Evolutionary conservation across 108 stramenopile species (phyloP), one percentile per base, ranked within the genome.

Genomic region (Cyclotella baltica): DNA sequence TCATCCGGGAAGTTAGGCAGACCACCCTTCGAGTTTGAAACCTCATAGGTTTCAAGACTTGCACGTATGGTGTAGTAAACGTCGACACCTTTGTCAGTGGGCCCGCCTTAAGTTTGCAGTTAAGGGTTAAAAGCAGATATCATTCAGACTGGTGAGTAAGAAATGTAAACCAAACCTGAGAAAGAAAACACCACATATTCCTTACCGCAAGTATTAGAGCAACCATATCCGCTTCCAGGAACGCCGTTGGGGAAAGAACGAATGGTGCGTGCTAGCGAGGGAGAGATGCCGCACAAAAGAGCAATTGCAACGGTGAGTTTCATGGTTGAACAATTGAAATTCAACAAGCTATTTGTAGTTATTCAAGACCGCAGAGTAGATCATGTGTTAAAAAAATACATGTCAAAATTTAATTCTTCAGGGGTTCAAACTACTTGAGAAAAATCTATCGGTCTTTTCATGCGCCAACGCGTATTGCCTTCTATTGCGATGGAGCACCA

Each of bases 1-100:
- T 48, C 47, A 48, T 48, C 47, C 6, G 47, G 47, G n/a, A 48
- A 48, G n/a, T n/a, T n/a, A n/a, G 47, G 47, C 47, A 48, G 47
- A 16, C 47, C 47, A 6, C 47, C 47, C 6, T 48, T n/a, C 18
- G 47, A 48, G 47, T 48, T 48, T 16, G 47, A 2, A n/a, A 48
- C 47, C 2, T 4, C 47, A 6, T 48, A 48, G 6, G 47, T 48
- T 48, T 48, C 47, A n/a, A 48, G 47, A 6, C 47, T 48, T 1
- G 47, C 47, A n/a, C 47, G 47, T 48, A 48, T 48, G 6, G 47
- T 48, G 47, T 48, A 48, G 6, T 48, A 48, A 2, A 48, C 47
- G 47, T 48, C 47, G 47, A n/a, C n/a, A n/a, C n/a, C 47, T 6
- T 48, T 48, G 47, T 48, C 47, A 2, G 2, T 48, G n/a, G 47